phyloP scores from a whole-genome alignment of 1,284 basidiomycete species.

The Tetrapyrgos nigripes region DNA sequence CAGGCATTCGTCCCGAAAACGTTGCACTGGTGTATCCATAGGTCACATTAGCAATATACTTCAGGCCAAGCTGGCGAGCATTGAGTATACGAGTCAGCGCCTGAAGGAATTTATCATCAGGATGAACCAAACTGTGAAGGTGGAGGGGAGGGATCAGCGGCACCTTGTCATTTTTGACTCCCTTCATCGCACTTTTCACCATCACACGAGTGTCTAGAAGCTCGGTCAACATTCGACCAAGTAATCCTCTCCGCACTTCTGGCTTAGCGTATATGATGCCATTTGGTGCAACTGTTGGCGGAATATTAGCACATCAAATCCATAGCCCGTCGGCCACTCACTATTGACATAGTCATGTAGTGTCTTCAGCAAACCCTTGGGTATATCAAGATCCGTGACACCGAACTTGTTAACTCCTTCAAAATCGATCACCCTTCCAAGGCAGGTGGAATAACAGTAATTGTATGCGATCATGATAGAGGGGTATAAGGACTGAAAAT shows the following conservation, averaged over 20 bases:
- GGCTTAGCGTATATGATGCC: slow-evolving; percentile 94
- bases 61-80: slow-evolving; percentile 88
- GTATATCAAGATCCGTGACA: slow-evolving; percentile 76
- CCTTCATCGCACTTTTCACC: slow-evolving; percentile 96
- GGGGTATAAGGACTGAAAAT: slow-evolving; percentile 97
- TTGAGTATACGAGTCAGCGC: slow-evolving; percentile 78
- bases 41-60: slow-evolving; percentile 89
- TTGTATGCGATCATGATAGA: slow-evolving; percentile 99
- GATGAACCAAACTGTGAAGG: neutral
- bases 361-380: slow-evolving; percentile 70
- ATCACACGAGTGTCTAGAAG: slow-evolving; percentile 96
- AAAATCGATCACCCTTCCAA: slow-evolving; percentile 88
- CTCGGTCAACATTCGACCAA: slow-evolving; percentile 93
- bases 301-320: neutral
- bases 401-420: slow-evolving; percentile 92
- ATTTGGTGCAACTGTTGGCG: slow-evolving; percentile 83
- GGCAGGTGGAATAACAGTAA: slow-evolving; percentile 95
- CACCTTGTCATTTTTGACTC: slow-evolving; percentile 78
- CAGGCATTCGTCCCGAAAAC: slow-evolving; percentile 97
- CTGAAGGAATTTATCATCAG: slow-evolving; percentile 43
- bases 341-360: slow-evolving; percentile 81
- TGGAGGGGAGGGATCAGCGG: slow-evolving; percentile 9
- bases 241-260: slow-evolving; percentile 82
- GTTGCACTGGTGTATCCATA: slow-evolving; percentile 96
- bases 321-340: slow-evolving; percentile 36